Conservation (phyloP, 2,329 filamentous ascomycete genomes). For the Phaeoacremonium minimum region DNA sequence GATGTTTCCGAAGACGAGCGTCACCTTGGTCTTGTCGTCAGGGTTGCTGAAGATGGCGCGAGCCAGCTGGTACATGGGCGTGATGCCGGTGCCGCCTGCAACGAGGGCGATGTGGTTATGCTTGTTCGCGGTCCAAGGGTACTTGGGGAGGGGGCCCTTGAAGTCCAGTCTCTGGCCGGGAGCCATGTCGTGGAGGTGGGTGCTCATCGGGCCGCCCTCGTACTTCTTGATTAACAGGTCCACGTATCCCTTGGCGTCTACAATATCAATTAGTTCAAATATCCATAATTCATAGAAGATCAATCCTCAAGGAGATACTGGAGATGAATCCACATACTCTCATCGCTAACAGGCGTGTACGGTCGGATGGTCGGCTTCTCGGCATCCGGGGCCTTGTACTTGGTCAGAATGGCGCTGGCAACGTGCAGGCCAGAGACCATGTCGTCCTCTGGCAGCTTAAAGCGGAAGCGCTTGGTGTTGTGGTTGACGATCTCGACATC, state of each 20-base stretch:
- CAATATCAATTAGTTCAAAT: constrained; percentile 7
- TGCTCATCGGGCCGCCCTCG: constrained; percentile 85
- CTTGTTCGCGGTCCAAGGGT: constrained; percentile 86
- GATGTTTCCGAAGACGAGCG: constrained; percentile 89
- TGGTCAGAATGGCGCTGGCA: constrained; percentile 85
- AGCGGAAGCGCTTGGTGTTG: constrained; percentile 92
- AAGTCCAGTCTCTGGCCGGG: constrained; percentile 81
- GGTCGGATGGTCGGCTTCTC: constrained; percentile 86
- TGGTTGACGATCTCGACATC: constrained; percentile 78
- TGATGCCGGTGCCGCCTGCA: constrained; percentile 94
- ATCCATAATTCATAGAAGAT: not conserved
- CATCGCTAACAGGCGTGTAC: constrained; percentile 89
- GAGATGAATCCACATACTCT: constrained; percentile 46
- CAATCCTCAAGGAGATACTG: not conserved
- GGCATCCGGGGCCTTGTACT: constrained; percentile 78
- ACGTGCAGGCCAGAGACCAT: constrained; percentile 78
- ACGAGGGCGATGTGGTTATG: constrained; percentile 83
- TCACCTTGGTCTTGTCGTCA: constrained; percentile 95
- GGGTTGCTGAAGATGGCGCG: constrained; percentile 95
- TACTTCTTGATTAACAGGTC: constrained; percentile 93
- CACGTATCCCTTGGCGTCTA: constrained; percentile 72
- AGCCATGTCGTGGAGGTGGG: constrained; percentile 77
- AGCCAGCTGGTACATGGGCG: constrained; percentile 94
- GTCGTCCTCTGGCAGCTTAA: constrained; percentile 79
- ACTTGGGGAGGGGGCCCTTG: constrained; percentile 96